phyloP scores from a whole-genome alignment of 23 red algal species.

The Gracilaria domingensis region DNA sequence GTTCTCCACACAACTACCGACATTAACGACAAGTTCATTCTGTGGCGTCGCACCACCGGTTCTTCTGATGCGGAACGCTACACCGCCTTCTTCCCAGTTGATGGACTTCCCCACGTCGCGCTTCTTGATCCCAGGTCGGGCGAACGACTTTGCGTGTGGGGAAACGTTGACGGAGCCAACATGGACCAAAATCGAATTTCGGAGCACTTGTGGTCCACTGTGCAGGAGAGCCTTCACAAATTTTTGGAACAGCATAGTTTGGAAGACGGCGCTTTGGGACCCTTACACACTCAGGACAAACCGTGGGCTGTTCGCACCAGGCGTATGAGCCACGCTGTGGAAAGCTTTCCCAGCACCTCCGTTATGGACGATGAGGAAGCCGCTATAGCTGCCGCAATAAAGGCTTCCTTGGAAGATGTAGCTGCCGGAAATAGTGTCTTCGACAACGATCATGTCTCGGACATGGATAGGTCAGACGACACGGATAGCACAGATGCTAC shows the following conservation, averaged over 20 bases:
- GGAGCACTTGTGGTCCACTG: slow-evolving; percentile 27
- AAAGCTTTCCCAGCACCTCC: slow-evolving; percentile 6
- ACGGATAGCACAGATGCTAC: background rate
- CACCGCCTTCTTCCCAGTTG: slow-evolving; percentile 52
- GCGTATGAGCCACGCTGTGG: slow-evolving; percentile 12
- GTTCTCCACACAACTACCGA: background rate
- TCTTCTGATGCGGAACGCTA: slow-evolving; percentile 61
- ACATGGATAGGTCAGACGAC: slow-evolving; percentile 21
- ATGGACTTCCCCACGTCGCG: slow-evolving; percentile 67
- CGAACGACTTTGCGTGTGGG: slow-evolving; percentile 78
- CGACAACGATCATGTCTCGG: background rate
- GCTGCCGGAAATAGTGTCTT: background rate
- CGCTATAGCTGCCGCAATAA: slow-evolving; percentile 59
- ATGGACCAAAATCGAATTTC: slow-evolving; percentile 23
- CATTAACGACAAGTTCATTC: slow-evolving; percentile 15
- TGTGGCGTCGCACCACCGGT: slow-evolving; percentile 53
- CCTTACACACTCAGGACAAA: slow-evolving; percentile 40
- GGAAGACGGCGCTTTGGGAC: slow-evolving; percentile 42
- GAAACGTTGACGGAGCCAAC: slow-evolving; percentile 45
- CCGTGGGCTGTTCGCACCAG: slow-evolving; percentile 61
- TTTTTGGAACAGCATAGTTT: slow-evolving; percentile 49
- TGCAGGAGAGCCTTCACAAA: slow-evolving; percentile 4
- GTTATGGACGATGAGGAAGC: slow-evolving; percentile 66
- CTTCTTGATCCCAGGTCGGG: slow-evolving; percentile 74
- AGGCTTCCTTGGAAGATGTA: slow-evolving; percentile 39